Conservation (phyloP, 78 protist genomes). For the Speleostelium caveatum region DNA sequence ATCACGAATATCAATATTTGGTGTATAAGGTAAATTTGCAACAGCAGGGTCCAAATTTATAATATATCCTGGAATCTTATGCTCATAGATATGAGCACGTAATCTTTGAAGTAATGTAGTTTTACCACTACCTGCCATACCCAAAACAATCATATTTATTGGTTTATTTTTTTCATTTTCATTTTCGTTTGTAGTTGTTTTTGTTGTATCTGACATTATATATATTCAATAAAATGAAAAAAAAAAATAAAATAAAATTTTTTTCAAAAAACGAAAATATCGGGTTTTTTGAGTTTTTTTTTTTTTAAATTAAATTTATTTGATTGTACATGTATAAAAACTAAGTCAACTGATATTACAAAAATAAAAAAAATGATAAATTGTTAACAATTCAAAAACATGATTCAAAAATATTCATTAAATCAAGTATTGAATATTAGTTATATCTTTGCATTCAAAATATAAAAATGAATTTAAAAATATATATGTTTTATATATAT, state of each 20-base stretch:
- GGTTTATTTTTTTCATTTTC: constrained; percentile 77
- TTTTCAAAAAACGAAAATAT: neutral
- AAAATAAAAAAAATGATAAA: no score
- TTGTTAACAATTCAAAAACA: no score
- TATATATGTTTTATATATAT: no score
- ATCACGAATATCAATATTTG: constrained; percentile 99
- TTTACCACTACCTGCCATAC: constrained; percentile 99
- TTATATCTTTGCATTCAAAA: no score
- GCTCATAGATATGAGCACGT: constrained; percentile 71
- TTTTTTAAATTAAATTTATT: no score
- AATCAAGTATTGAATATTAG: no score
- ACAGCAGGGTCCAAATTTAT: constrained; percentile 98
- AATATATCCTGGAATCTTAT: constrained; percentile 84
- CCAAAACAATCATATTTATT: constrained; percentile 89
- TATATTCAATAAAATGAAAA: no score
- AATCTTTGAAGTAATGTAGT: constrained; percentile 96
- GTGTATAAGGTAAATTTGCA: constrained; percentile 87
- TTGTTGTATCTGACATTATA: neutral
- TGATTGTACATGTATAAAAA: no score
- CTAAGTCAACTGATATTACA: no score
- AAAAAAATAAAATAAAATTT: neutral
- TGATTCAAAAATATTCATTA: no score
- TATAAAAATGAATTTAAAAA: no score
- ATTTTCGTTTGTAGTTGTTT: constrained; percentile 3
- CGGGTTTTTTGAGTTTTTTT: no score